Evolutionary conservation across 2,329 filamentous ascomycete species (phyloP).

Genomic region (Ophiocordyceps camponoti-saundersi): DNA sequence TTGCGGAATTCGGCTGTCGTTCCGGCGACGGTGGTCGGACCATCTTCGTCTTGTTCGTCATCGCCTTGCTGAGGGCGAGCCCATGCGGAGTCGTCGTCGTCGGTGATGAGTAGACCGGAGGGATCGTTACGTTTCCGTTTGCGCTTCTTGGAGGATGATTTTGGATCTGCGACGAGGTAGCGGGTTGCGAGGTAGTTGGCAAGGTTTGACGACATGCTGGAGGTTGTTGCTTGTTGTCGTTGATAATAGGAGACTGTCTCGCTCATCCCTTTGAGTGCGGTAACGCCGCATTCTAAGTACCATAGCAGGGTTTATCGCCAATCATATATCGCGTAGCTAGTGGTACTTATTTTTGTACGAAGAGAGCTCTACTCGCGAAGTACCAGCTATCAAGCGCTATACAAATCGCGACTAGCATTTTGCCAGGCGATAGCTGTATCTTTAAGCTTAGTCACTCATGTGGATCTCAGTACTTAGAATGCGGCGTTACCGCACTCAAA

Average conservation of each 20-base stretch:
- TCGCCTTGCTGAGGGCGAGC: constrained; percentile 20
- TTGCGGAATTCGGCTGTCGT: constrained; percentile 49
- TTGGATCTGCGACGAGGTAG: constrained; percentile 53
- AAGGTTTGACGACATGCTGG: constrained; percentile 40
- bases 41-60: constrained; percentile 37
- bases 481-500: too few species aligned
- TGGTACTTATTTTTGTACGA: too few species aligned
- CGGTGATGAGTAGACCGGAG: constrained; percentile 44
- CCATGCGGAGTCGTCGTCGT: constrained; percentile 45
- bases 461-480: too few species aligned
- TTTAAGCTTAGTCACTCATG: too few species aligned
- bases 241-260: background rate
- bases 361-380: too few species aligned
- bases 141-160: constrained; percentile 39
- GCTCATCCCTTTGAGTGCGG: background rate
- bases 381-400: too few species aligned
- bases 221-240: background rate
- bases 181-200: constrained; percentile 80
- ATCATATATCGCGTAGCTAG: too few species aligned
- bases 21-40: constrained; percentile 29
- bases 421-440: too few species aligned
- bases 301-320: too few species aligned
- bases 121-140: constrained; percentile 46
- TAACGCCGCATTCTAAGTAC: background rate
- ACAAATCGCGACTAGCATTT: too few species aligned